phyloP scores from a whole-genome alignment of 345 rosid species.

The Ceriops tagal region DNA sequence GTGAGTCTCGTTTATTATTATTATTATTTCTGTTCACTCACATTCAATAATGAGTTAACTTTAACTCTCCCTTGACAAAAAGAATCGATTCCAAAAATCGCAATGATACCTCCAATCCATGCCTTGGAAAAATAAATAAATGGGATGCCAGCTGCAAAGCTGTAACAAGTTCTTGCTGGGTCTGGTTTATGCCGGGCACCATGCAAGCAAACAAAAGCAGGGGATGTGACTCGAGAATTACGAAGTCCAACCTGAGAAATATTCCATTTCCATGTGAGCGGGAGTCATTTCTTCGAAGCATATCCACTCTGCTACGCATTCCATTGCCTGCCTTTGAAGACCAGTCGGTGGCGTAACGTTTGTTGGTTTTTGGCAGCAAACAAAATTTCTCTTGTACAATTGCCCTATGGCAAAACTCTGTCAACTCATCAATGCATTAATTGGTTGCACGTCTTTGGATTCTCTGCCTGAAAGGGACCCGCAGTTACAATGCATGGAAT shows the following conservation, averaged over 20 bases:
- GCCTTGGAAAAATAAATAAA: too few relatives aligned
- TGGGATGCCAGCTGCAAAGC: too few relatives aligned
- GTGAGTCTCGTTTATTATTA: too few relatives aligned
- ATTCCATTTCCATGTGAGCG: neutral
- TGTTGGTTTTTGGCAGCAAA: neutral
- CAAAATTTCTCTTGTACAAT: neutral
- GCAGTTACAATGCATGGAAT: neutral
- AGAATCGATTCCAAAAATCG: too few relatives aligned
- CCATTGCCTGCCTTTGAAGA: too few relatives aligned
- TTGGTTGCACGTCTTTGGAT: conserved; percentile 25
- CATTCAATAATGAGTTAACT: too few relatives aligned
- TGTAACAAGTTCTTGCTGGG: too few relatives aligned
- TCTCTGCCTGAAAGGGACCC: conserved; percentile 23
- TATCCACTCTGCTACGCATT: neutral
- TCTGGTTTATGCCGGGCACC: too few relatives aligned
- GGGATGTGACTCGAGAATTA: neutral
- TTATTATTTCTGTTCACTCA: too few relatives aligned
- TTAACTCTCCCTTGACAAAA: too few relatives aligned
- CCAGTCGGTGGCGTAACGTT: too few relatives aligned
- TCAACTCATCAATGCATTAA: conserved; percentile 11
- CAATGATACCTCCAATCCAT: too few relatives aligned
- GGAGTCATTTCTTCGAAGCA: neutral
- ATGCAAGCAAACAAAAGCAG: neutral
- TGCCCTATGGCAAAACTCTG: neutral
- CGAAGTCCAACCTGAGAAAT: neutral